Evolutionary conservation across 345 rosid genomes (phyloP), one percentile per base, ranked within the genome.

Genomic region (Heritiera fomes): DNA sequence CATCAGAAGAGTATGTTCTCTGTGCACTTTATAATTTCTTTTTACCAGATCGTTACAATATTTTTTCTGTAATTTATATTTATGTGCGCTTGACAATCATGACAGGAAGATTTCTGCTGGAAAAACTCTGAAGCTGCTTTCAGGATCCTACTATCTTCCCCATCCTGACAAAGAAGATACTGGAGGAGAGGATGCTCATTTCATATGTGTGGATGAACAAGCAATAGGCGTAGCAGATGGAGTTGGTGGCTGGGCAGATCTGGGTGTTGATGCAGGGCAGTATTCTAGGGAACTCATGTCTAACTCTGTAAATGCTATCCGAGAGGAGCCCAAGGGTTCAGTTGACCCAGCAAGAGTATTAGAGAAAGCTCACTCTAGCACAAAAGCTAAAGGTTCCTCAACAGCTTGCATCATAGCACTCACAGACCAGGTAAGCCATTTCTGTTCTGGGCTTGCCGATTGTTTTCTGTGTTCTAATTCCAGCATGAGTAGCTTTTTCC

Each of bases 111-210:
- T 65, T 78, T 77, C 86, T 52, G 64, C 83, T 46, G 83, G 86
- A 10, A 92, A 89, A 82, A 84, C 83, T 8, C 75, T 92, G 85
- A 93, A 89, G 88, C 88, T 96, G 75, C 82, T 90, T 68, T 96
- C 99, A 7, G 99, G 94, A 60, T 94, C 97, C 0, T 96, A 92
- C 85, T 94, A 83, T 82, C 83, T 94, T 60, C 99, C 98, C 1
- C 98, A 96, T 92, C 99, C 98, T 79, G 99, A 94, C 82, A 96
- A 96, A 87, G 99, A 96, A 82, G 94, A 89, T 60, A 94, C 97
- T 20, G 99, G 98, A 18, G 99, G 99, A 63, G 99, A 96, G 82
- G 99, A 96, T 90, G 99, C 98, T 20, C 99, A 96, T 79, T 96
- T 96, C 77, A 89, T 96, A 49, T 94, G 97, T 81, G 58, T 86